These are phyloP conservation scores for Dentipellis sp. DNA, from an alignment of 768 basidiomycete genomes.

Conservation along the genomic window DNA sequence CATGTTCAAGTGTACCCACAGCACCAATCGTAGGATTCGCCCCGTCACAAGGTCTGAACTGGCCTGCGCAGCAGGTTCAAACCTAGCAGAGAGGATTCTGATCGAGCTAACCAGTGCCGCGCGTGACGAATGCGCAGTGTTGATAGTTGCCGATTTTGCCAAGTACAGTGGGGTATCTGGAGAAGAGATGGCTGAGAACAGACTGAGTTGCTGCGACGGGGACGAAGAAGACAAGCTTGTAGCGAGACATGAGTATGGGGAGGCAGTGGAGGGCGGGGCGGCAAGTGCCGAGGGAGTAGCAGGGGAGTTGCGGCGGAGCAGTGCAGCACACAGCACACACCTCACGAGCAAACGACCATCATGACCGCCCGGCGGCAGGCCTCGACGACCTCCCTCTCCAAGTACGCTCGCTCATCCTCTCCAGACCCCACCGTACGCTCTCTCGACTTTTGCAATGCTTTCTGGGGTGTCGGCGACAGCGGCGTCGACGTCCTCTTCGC, in stretches of 20 bases:
- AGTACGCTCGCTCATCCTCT: constrained; percentile 51
- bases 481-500: constrained; percentile 90
- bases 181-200: constrained; percentile 37
- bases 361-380: constrained; percentile 75
- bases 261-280: not conserved
- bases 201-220: constrained; percentile 31
- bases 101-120: constrained; percentile 35
- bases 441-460: constrained; percentile 91
- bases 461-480: constrained; percentile 84
- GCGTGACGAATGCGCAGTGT: constrained; percentile 43
- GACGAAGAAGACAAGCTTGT: constrained; percentile 47
- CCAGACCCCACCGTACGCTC: constrained; percentile 39
- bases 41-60: constrained; percentile 31
- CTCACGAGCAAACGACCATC: constrained; percentile 11
- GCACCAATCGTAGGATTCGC: constrained; percentile 39
- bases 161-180: constrained; percentile 31
- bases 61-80: constrained; percentile 24
- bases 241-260: constrained; percentile 16
- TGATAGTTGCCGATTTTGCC: constrained; percentile 47
- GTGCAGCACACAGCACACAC: constrained; percentile 1
- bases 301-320: constrained; percentile 1
- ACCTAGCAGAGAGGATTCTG: not conserved
- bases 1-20: constrained; percentile 32
- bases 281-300: not conserved
- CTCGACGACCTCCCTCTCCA: constrained; percentile 74